Evolutionary conservation across 192 early-diverging fungal species (phyloP).

Genomic region (Linnemannia hyalina): DNA sequence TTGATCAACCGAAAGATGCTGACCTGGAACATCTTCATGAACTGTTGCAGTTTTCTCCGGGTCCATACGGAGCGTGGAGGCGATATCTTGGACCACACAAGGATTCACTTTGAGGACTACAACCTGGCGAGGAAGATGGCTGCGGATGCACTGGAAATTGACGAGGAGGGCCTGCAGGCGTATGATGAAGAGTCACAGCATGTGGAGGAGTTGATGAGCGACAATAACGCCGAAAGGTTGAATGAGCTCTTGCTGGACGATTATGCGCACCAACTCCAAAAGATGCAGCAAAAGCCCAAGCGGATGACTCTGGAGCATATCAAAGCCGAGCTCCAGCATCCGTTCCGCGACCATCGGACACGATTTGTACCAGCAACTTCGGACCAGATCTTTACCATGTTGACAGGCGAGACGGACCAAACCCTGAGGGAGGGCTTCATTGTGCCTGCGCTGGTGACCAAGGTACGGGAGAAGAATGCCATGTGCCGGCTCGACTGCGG

Average conservation of each 20-base stretch:
- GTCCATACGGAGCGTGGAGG: slow-evolving; percentile 72
- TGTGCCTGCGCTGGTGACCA: slow-evolving; percentile 76
- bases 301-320: slow-evolving; percentile 85
- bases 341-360: slow-evolving; percentile 79
- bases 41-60: slow-evolving; percentile 92
- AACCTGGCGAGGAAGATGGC: slow-evolving; percentile 97
- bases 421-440: slow-evolving; percentile 75
- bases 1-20: slow-evolving; percentile 76
- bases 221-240: slow-evolving; percentile 76
- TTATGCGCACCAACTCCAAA: slow-evolving; percentile 89
- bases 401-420: slow-evolving; percentile 85
- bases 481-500: slow-evolving; percentile 83
- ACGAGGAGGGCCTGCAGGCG: slow-evolving; percentile 79
- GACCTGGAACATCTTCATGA: slow-evolving; percentile 87
- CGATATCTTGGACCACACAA: slow-evolving; percentile 93
- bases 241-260: slow-evolving; percentile 91
- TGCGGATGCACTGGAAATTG: slow-evolving; percentile 92
- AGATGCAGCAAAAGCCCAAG: slow-evolving; percentile 82
- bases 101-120: slow-evolving; percentile 97
- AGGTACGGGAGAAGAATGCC: slow-evolving; percentile 80
- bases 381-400: slow-evolving; percentile 83
- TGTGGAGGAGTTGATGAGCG: slow-evolving; percentile 84
- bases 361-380: slow-evolving; percentile 66
- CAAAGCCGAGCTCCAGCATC: slow-evolving; percentile 88
- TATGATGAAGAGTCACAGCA: slow-evolving; percentile 80